Percentiles rank a stretch among this genome's conserved stretches.
Conservation (phyloP, 345 rosid species). For the Barbarea vulgaris region DNA sequence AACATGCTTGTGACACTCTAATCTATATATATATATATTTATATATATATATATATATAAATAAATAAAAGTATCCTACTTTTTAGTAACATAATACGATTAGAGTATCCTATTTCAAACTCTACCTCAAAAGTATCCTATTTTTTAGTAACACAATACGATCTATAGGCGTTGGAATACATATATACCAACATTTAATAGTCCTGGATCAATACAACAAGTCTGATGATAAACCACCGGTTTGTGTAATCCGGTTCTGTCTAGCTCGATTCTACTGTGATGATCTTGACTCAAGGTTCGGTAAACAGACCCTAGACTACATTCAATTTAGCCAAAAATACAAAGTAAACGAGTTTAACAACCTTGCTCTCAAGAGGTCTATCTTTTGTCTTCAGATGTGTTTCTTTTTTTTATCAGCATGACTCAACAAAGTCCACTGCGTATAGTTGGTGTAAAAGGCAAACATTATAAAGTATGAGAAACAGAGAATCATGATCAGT, state of each 20-base stretch:
- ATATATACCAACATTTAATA: slow-evolving; percentile 2
- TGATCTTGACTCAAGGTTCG: background rate
- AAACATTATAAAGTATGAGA: slow-evolving; percentile 53
- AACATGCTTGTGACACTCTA: no score
- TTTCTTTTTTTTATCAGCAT: slow-evolving; percentile 50
- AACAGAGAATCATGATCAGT: slow-evolving; percentile 70
- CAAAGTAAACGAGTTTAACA: background rate
- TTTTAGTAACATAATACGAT: no score
- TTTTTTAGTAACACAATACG: background rate
- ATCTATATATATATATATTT: no score
- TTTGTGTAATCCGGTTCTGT: slow-evolving; percentile 14
- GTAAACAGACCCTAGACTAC: slow-evolving; percentile 4
- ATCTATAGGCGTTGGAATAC: background rate
- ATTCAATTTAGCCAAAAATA: slow-evolving; percentile 3
- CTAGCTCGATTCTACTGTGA: slow-evolving; percentile 11
- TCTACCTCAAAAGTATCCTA: background rate
- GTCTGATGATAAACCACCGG: slow-evolving; percentile 8
- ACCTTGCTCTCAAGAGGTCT: background rate
- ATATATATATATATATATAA: no score
- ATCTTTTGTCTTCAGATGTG: slow-evolving; percentile 1
- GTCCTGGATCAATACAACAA: background rate
- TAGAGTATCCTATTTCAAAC: no score
- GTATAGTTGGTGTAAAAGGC: slow-evolving; percentile 54
- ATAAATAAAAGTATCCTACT: no score
- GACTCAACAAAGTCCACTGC: slow-evolving; percentile 59